These are phyloP conservation scores for Letharia columbiana DNA, from an alignment of 495 filamentous ascomycete species.

Conservation along the genomic window DNA sequence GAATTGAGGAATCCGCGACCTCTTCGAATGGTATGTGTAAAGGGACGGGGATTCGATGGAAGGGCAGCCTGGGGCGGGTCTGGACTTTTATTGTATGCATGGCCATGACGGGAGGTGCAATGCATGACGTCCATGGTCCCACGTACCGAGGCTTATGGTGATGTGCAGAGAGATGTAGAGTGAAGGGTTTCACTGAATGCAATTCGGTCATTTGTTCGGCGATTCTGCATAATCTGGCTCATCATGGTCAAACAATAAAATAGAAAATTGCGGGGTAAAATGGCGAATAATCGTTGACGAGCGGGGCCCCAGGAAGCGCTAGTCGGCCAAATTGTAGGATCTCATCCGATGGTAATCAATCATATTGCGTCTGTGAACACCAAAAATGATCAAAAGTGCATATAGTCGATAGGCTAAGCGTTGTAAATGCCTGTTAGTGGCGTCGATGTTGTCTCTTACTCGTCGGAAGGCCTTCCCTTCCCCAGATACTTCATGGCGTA, in stretches of 20 bases:
- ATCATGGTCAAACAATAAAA: neutral
- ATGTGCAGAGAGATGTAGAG: neutral
- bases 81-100: neutral
- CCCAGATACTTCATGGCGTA: neutral
- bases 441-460: neutral
- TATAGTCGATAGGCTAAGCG: neutral
- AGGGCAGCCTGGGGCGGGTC: neutral
- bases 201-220: neutral
- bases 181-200: neutral
- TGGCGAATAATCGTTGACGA: neutral
- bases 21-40: neutral
- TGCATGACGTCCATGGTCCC: neutral
- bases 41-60: neutral
- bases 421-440: neutral
- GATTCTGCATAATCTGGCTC: neutral
- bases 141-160: neutral
- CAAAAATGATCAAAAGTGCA: neutral
- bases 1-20: neutral
- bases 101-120: neutral
- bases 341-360: neutral
- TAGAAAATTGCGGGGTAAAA: conserved; percentile 3
- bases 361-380: neutral
- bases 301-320: neutral
- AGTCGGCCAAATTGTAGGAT: neutral
- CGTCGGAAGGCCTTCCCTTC: neutral